Conservation (phyloP, 768 basidiomycete genomes). For the Pilatotrama ljubarskyi region DNA sequence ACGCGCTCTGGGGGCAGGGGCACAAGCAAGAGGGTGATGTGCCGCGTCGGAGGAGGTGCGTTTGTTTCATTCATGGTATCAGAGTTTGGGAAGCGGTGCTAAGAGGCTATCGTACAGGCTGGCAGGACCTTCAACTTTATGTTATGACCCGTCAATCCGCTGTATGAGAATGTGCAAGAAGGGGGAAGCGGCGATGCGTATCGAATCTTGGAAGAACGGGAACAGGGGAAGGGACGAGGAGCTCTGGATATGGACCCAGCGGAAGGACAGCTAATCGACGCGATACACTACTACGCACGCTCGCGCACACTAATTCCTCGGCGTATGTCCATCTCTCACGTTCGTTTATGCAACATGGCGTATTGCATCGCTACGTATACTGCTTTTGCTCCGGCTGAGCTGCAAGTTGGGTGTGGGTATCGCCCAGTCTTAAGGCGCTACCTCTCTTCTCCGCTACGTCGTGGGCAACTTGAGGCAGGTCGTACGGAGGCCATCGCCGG, state of each 20-base stretch:
- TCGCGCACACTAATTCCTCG: conserved; percentile 17
- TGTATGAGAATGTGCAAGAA: conserved; percentile 45
- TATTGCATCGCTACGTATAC: not conserved
- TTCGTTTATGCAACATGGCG: conserved; percentile 25
- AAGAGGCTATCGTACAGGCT: conserved; percentile 46
- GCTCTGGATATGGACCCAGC: not conserved
- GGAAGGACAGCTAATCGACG: conserved; percentile 12
- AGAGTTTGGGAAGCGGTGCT: not conserved
- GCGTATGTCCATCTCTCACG: conserved; percentile 24
- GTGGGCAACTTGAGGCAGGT: conserved; percentile 77
- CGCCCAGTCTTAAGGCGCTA: not conserved
- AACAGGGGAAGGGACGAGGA: not conserved
- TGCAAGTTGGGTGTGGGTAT: not conserved
- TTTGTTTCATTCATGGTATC: conserved; percentile 17
- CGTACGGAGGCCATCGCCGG: conserved; percentile 78
- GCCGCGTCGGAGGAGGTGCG: conserved; percentile 84
- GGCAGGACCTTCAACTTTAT: conserved; percentile 79
- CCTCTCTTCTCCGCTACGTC: not conserved
- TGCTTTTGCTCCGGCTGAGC: not conserved
- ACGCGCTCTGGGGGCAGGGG: conserved; percentile 52
- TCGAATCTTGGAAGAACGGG: not conserved
- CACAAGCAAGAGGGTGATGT: conserved; percentile 85
- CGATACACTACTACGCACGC: conserved; percentile 15
- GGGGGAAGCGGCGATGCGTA: not conserved
- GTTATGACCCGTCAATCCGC: conserved; percentile 77